A percentile compares a stretch with the other conserved stretches of the same genome.
phyloP scores from a whole-genome alignment of 805 yeast genomes.

The Naumovozyma baii region DNA sequence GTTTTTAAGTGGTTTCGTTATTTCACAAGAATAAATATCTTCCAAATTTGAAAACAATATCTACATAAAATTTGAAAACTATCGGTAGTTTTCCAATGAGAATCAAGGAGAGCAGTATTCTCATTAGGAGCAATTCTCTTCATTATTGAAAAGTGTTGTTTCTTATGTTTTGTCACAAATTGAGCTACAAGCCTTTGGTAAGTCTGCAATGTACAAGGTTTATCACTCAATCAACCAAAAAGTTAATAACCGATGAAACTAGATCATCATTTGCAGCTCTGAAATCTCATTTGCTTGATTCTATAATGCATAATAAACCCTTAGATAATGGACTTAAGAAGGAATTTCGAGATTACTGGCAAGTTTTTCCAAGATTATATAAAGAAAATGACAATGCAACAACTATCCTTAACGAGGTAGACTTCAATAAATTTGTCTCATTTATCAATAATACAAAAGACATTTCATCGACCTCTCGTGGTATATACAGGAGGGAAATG shows the following conservation, averaged over 20 bases:
- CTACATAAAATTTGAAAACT: no score
- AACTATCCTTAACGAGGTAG: not conserved
- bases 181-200: no score
- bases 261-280: not conserved
- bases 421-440: not conserved
- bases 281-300: not conserved
- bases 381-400: no score
- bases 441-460: constrained; percentile 1
- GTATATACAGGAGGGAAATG: constrained; percentile 8
- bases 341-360: constrained; percentile 4
- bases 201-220: no score
- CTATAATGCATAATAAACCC: not conserved
- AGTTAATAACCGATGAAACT: not conserved
- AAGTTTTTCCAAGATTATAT: not conserved
- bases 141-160: no score
- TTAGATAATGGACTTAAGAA: constrained; percentile 1
- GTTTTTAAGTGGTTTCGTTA: no score
- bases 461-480: constrained; percentile 5
- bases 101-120: no score
- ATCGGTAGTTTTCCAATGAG: no score
- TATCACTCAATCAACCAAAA: not conserved
- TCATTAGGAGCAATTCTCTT: no score
- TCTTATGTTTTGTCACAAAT: no score
- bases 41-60: no score
- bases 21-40: no score